Base-by-base conservation (phyloP, 331 rosid genomes). In the Saraca asoca region DNA sequence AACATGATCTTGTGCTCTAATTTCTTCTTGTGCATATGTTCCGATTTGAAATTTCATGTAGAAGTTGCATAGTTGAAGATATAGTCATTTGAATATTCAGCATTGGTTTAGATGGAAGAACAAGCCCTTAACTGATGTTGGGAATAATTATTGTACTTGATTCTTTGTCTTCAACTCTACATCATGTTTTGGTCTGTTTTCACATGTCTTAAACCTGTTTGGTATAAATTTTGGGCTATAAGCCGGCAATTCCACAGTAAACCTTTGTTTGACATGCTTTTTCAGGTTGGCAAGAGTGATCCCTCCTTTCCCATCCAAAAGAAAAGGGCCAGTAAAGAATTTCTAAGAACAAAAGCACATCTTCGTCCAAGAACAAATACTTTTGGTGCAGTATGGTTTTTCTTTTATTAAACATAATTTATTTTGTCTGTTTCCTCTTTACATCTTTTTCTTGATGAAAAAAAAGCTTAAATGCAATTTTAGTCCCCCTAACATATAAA, bases 281-380 rank as follows among this genome's bases (percentile, higher is more conserved):
- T 51, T n/a, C 78, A 93, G 98, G 78, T 93, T 78, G 98, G 98
- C 66, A 81, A 84, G 63, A 93, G 96, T 37, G 97, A 93, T 46
- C 90, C 97, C 53, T 93, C 98, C 20, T 93, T 71, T 79, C 98
- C 98, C 49, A 83, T 93, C 78, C 97, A 93, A 74, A 93, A 93
- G 96, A 93, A 93, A 75, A 77, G 91, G 75, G 98, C 68, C 66
- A 87, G 84, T 90, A 81, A 80, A 79, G 98, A 93, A 80, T 93
- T 84, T 88, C 73, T 90, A 81, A 90, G 98, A 75, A 93, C 96
- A 16, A 90, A 90, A 75, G 97, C 97, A 68, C 98, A 93, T 86
- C 98, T 86, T 62, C 96, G 97, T 62, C 75, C 98, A 1, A 84
- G 98, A 85, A 84, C 98, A 71, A 93, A 93, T 82, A 90, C 96